Conservation (phyloP, 176 grass and related monocot genomes). For the Pontederia paniculata region DNA sequence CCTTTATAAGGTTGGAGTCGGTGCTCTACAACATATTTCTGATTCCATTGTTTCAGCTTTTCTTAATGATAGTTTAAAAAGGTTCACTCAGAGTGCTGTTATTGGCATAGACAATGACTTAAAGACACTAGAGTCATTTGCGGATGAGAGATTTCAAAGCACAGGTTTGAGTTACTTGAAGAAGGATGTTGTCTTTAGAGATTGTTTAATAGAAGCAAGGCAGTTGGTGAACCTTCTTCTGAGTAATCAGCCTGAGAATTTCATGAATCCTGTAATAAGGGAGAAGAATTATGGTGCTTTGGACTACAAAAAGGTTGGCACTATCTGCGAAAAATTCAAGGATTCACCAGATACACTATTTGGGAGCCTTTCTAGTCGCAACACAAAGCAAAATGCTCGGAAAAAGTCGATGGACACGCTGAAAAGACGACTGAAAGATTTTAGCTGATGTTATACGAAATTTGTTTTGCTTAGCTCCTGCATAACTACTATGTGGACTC, state of each 20-base stretch:
- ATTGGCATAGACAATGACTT: conserved; percentile 66
- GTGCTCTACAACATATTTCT: conserved; percentile 61
- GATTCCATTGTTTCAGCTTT: conserved; percentile 71
- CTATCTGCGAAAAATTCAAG: conserved; percentile 79
- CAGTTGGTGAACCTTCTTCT: conserved; percentile 81
- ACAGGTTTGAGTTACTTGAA: conserved; percentile 42
- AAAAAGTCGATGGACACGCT: conserved; percentile 92
- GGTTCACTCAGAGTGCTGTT: conserved; percentile 75
- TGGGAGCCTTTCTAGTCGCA: conserved; percentile 67
- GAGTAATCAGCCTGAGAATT: conserved; percentile 90
- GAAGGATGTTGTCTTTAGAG: conserved; percentile 63
- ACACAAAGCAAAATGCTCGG: conserved; percentile 45
- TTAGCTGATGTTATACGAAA: conserved; percentile 41
- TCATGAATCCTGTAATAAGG: conserved; percentile 88
- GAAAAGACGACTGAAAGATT: conserved; percentile 87
- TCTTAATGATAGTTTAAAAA: conserved; percentile 64
- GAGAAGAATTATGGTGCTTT: conserved; percentile 66
- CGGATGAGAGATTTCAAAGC: conserved; percentile 66
- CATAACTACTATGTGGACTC: too few relatives aligned
- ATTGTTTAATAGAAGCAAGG: conserved; percentile 74
- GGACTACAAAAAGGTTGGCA: conserved; percentile 76
- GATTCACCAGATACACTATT: conserved; percentile 74
- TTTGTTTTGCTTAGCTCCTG: too few relatives aligned
- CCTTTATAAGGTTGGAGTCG: conserved; percentile 63
- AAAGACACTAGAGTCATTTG: conserved; percentile 66